These are phyloP conservation scores for Mortierella alpina DNA, from an alignment of 192 early-diverging fungal species.

Conservation along the genomic window DNA sequence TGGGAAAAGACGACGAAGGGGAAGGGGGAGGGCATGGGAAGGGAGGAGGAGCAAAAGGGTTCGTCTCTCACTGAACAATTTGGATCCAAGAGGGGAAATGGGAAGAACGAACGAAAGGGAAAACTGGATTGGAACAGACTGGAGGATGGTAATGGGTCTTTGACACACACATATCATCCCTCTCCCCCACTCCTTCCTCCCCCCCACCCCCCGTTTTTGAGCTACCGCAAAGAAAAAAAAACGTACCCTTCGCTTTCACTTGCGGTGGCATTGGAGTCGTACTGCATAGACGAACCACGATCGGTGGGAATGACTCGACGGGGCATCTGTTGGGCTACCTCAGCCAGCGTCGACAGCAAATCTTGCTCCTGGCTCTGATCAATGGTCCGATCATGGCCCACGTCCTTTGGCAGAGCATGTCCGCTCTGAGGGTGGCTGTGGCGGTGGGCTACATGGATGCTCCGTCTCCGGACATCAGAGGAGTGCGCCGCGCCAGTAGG, in stretches of 20 bases:
- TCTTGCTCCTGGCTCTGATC: not conserved
- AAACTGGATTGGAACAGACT: not conserved
- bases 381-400: slow-evolving; percentile 2
- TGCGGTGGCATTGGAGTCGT: slow-evolving; percentile 27
- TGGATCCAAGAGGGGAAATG: slow-evolving; percentile 19
- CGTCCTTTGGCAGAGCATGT: too few relatives aligned
- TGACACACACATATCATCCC: too few relatives aligned
- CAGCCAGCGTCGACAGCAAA: slow-evolving; percentile 5
- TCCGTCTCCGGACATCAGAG: not conserved
- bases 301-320: slow-evolving; percentile 9
- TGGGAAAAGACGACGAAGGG: not conserved
- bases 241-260: slow-evolving; percentile 44
- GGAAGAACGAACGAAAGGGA: slow-evolving; percentile 14
- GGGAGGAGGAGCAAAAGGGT: not conserved
- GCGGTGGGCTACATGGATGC: not conserved
- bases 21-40: slow-evolving; percentile 7
- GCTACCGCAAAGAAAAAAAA: slow-evolving; percentile 5
- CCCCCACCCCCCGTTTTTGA: too few relatives aligned
- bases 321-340: slow-evolving; percentile 20
- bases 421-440: not conserved
- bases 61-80: slow-evolving; percentile 3
- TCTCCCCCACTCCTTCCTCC: too few relatives aligned
- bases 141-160: too few relatives aligned
- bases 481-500: not conserved
- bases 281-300: not conserved